These are phyloP conservation scores for Cystobasidium ongulense DNA, from an alignment of 768 basidiomycete species.

Conservation along the genomic window DNA sequence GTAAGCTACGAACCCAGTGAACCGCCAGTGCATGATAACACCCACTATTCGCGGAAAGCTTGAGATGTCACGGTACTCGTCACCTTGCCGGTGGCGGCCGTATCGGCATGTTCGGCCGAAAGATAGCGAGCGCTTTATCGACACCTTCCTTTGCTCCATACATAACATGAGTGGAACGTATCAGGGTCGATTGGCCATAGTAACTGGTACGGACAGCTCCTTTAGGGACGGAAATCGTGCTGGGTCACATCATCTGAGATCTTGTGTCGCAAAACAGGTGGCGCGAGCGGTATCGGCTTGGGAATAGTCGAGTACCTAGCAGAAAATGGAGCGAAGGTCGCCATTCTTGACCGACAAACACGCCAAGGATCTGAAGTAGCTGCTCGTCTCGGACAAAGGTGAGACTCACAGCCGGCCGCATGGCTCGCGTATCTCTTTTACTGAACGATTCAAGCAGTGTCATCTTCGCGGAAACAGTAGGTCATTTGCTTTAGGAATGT, in stretches of 20 bases:
- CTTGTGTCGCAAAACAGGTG: not conserved
- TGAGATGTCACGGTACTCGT: no score
- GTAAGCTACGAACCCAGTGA: no score
- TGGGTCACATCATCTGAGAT: no score
- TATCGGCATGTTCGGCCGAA: no score
- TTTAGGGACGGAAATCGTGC: not conserved
- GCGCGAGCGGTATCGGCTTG: constrained; percentile 1
- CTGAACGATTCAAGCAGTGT: not conserved
- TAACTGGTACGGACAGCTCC: not conserved
- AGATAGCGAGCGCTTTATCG: no score
- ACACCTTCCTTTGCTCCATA: no score
- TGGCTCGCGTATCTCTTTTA: not conserved
- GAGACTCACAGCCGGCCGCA: not conserved
- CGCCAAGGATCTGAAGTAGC: not conserved
- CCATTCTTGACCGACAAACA: not conserved
- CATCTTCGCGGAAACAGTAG: not conserved
- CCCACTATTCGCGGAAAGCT: no score
- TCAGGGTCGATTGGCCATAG: no score
- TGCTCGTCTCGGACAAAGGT: not conserved
- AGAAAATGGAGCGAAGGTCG: not conserved
- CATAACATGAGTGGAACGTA: no score
- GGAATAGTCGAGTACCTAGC: not conserved
- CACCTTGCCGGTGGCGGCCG: no score
- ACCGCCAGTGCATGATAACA: no score
- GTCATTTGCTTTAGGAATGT: not conserved